These are phyloP conservation scores for Botrytis byssoidea DNA, from an alignment of 2,329 filamentous ascomycete genomes.

Conservation along the genomic window DNA sequence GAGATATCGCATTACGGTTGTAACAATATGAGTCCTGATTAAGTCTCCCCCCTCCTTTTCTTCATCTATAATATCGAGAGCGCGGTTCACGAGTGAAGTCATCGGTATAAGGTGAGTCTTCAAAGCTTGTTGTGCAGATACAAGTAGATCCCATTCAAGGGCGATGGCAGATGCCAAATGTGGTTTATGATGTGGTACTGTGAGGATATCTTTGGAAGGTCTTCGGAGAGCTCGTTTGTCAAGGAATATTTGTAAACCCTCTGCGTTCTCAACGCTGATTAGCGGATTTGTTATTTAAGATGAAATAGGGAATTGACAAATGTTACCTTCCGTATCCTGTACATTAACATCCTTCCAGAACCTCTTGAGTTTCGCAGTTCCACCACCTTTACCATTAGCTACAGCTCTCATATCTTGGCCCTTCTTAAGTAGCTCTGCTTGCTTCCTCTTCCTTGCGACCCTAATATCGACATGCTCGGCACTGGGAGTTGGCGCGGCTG, in stretches of 20 bases:
- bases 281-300: slow-evolving; percentile 1
- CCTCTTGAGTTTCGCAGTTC: slow-evolving; percentile 56
- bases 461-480: slow-evolving; percentile 42
- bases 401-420: slow-evolving; percentile 49
- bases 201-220: slow-evolving; percentile 69
- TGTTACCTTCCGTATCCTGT: slow-evolving; percentile 61
- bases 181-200: slow-evolving; percentile 71
- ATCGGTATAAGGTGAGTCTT: slow-evolving; percentile 87
- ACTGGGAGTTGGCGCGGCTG: slow-evolving; percentile 51
- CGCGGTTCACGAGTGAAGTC: slow-evolving; percentile 80
- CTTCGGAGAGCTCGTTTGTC: slow-evolving; percentile 79
- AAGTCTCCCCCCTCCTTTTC: slow-evolving; percentile 51
- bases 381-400: slow-evolving; percentile 41
- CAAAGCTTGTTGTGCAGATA: slow-evolving; percentile 77
- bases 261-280: slow-evolving; percentile 27
- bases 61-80: slow-evolving; percentile 73
- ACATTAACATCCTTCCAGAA: slow-evolving; percentile 89
- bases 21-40: slow-evolving; percentile 63
- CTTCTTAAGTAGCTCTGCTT: slow-evolving; percentile 55
- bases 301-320: background rate
- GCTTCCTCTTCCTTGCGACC: slow-evolving; percentile 51
- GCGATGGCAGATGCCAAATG: slow-evolving; percentile 83
- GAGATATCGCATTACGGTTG: slow-evolving; percentile 77
- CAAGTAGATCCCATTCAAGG: slow-evolving; percentile 87
- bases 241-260: slow-evolving; percentile 60